Base-by-base conservation (phyloP, 2,329 filamentous ascomycete genomes). In the Pestalotiopsis sp. region DNA sequence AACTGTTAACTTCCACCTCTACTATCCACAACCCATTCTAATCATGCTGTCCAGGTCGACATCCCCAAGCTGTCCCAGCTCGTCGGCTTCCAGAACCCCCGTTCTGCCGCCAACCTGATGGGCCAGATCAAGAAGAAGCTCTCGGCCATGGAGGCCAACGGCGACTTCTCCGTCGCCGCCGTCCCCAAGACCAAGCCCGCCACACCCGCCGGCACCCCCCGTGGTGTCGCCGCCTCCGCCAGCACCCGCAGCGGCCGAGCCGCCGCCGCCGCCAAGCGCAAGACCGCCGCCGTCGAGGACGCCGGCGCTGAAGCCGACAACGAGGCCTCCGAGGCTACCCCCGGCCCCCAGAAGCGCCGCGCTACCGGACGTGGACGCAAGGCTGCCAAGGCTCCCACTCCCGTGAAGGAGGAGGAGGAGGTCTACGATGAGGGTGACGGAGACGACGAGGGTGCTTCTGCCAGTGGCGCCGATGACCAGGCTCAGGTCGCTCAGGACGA, bases 41-140 rank as follows among this genome's bases (percentile, higher is more conserved):
- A 59, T 5, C 5, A 13, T 13, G 27, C 27, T 41, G 11, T 20
- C n/a, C 25, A 66, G 64, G 20, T 66, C 27, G 64, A 66, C 38
- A 45, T 60, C 13, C 27, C 9, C 27, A 66, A 66, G 64, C 14
- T 66, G n/a, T 52, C 64, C 45, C 14, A 11, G 6, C 52, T 66
- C 20, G 41, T 36, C n/a, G 64, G 64, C 7, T 66, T 59, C 55
- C 58, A 52, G 49, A 66, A 66, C 55, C 52, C 55, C 3, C 64
- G 64, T 14, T 59, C 49, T 3, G 27, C 20, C 20, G 25, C 23
- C 49, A 66, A 66, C 36, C 17, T 25, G 5, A 66, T 66, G 64
- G 25, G 11, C 20, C 27, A 20, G 12, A 66, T 66, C 64, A 66
- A 66, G 64, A 66, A 66, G 64, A 66, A 66, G 64, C 52, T 66